Percentiles rank a stretch among this genome's conserved stretches.
Conservation (phyloP, 2,329 filamentous ascomycete species). For the Nannizzia gypsea region DNA sequence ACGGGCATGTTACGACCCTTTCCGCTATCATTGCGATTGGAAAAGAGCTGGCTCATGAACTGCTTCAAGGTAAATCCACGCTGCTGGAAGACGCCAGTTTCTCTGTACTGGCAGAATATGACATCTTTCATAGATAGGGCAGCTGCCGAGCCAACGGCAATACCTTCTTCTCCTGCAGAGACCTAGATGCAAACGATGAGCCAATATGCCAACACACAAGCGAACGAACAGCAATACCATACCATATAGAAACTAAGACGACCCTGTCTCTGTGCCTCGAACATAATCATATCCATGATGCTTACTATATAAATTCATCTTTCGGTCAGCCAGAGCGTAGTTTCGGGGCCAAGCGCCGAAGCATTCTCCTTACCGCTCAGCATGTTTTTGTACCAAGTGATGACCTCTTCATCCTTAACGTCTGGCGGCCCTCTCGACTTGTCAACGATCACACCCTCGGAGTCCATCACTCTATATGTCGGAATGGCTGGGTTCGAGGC, state of each 20-base stretch:
- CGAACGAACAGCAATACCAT: conserved; percentile 2
- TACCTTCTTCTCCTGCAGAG: conserved; percentile 85
- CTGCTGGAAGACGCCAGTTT: conserved; percentile 82
- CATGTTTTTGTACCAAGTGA: conserved; percentile 54
- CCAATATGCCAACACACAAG: neutral
- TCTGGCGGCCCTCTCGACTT: conserved; percentile 53
- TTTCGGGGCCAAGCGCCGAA: neutral
- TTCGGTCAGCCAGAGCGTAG: neutral
- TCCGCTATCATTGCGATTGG: conserved; percentile 69
- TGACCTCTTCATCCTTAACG: conserved; percentile 50
- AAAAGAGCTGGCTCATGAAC: conserved; percentile 93
- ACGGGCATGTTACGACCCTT: conserved; percentile 92
- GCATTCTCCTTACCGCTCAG: conserved; percentile 38
- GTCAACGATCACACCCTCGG: conserved; percentile 75
- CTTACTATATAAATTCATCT: conserved; percentile 38
- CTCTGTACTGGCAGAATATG: conserved; percentile 87
- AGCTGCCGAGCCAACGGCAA: conserved; percentile 77
- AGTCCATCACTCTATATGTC: conserved; percentile 85
- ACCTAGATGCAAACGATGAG: conserved; percentile 32
- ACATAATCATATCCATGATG: conserved; percentile 96
- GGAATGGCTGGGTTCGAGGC: conserved; percentile 63
- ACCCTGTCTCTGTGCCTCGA: conserved; percentile 93
- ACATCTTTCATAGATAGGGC: conserved; percentile 76
- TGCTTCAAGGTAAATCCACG: conserved; percentile 75
- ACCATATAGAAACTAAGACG: conserved; percentile 96